Percentiles rank a stretch among this genome's conserved stretches.
Conservation (phyloP, 306 rosid genomes). For the Quercus bicolor region DNA sequence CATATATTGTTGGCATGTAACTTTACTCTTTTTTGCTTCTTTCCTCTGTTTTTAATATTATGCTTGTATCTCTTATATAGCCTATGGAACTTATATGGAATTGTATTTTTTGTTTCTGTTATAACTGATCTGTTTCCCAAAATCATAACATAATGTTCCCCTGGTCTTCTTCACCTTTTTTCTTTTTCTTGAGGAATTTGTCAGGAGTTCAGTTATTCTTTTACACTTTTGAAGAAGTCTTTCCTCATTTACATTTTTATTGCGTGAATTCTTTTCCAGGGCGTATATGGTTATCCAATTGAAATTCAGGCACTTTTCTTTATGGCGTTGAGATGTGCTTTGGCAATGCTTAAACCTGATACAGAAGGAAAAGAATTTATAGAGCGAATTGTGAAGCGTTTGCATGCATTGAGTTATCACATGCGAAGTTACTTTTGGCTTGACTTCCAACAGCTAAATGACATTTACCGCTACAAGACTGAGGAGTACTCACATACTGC, state of each 20-base stretch:
- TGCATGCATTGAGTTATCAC: slow-evolving; percentile 82
- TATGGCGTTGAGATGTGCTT: slow-evolving; percentile 78
- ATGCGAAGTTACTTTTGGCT: slow-evolving; percentile 93
- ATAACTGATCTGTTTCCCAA: background rate
- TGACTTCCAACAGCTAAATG: slow-evolving; percentile 87
- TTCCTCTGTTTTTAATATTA: background rate
- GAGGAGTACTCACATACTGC: slow-evolving; percentile 96
- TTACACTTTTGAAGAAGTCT: background rate
- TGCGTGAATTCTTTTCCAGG: slow-evolving; percentile 40
- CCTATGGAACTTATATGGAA: background rate
- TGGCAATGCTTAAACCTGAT: slow-evolving; percentile 71
- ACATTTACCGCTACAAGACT: slow-evolving; percentile 85
- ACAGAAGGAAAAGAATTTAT: slow-evolving; percentile 80
- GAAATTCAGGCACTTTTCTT: slow-evolving; percentile 95
- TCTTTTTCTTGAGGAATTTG: background rate
- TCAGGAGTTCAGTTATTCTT: background rate
- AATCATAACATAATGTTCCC: background rate
- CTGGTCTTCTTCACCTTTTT: background rate
- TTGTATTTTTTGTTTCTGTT: background rate
- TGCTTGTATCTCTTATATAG: background rate
- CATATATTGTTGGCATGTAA: background rate
- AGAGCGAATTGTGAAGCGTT: slow-evolving; percentile 80
- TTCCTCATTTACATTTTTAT: slow-evolving; percentile 3
- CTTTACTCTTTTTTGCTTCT: background rate
- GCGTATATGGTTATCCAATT: slow-evolving; percentile 87